Evolutionary conservation across 2,329 filamentous ascomycete species (phyloP).

Genomic region (Cercospora sp.): DNA sequence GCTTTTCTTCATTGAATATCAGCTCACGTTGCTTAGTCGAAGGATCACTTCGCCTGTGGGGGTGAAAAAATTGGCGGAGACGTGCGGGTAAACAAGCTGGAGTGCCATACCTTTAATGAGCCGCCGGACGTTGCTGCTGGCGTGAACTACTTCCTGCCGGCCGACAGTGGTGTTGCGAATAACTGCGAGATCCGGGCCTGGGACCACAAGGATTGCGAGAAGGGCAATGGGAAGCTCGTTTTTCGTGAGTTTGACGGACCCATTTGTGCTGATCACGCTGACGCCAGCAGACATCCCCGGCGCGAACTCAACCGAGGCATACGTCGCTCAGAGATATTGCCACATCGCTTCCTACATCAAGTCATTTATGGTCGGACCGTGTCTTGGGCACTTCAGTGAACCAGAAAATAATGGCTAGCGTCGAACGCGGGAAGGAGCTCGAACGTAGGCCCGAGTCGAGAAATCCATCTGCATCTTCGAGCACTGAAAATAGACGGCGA

Average conservation of each 20-base stretch:
- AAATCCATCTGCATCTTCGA: not conserved
- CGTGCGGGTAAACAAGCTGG: not conserved
- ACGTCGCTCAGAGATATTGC: not conserved
- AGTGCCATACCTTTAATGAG: not conserved
- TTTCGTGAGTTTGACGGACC: not conserved
- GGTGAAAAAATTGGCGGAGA: not conserved
- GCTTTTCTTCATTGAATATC: not conserved
- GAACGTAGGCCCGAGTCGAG: not conserved
- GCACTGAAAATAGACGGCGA: not conserved
- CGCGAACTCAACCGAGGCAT: not conserved
- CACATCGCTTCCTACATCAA: not conserved
- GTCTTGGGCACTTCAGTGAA: not conserved
- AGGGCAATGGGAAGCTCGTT: not conserved
- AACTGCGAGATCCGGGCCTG: not conserved
- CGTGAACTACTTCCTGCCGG: not conserved
- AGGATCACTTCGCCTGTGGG: not conserved
- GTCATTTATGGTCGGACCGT: not conserved
- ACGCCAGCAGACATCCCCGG: not conserved
- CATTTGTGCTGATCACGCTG: not conserved
- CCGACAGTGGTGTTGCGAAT: not conserved
- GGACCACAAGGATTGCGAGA: not conserved
- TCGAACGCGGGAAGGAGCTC: not conserved
- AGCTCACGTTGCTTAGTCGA: not conserved
- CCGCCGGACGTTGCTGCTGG: not conserved
- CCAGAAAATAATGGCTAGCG: not conserved